Evolutionary conservation across 2,329 filamentous ascomycete species (phyloP).

Genomic region (Cercospora sp.): DNA sequence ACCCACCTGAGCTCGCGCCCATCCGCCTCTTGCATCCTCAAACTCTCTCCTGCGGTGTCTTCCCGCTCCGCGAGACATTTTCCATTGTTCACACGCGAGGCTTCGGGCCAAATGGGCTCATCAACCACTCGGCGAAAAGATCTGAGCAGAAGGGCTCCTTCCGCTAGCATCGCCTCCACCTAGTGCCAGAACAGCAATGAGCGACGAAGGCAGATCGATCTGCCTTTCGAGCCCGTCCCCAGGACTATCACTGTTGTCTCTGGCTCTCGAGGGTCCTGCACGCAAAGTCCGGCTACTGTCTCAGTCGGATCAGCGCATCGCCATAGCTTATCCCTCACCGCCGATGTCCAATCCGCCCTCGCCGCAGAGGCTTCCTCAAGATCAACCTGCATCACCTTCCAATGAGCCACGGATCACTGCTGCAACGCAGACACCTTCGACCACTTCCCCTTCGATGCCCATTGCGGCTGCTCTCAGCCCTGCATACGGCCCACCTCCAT

Average conservation of each 20-base stretch:
- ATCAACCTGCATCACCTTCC: constrained; percentile 16
- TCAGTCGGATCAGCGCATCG: constrained; percentile 11
- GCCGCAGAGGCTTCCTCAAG: constrained; percentile 33
- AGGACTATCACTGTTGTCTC: not conserved
- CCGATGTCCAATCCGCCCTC: constrained; percentile 55
- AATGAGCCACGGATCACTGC: constrained; percentile 10
- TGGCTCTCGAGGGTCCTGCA: constrained; percentile 21
- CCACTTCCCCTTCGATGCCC: constrained; percentile 23
- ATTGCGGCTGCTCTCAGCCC: constrained; percentile 17
- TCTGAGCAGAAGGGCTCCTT: not conserved
- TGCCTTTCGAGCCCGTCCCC: not conserved
- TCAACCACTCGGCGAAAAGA: not conserved
- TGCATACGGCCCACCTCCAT: constrained; percentile 18
- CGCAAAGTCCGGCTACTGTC: constrained; percentile 22
- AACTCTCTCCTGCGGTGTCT: constrained; percentile 6
- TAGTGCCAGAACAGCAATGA: constrained; percentile 5
- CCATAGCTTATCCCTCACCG: constrained; percentile 47
- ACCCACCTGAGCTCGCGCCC: constrained; percentile 18
- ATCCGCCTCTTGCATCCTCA: not conserved
- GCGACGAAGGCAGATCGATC: constrained; percentile 1
- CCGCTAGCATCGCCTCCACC: not conserved
- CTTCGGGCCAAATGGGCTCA: not conserved
- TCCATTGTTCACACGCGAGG: constrained; percentile 14
- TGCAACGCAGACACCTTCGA: constrained; percentile 12
- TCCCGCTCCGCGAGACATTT: constrained; percentile 11